phyloP scores from a whole-genome alignment of 495 filamentous ascomycete species.

The Platismatia glauca region DNA sequence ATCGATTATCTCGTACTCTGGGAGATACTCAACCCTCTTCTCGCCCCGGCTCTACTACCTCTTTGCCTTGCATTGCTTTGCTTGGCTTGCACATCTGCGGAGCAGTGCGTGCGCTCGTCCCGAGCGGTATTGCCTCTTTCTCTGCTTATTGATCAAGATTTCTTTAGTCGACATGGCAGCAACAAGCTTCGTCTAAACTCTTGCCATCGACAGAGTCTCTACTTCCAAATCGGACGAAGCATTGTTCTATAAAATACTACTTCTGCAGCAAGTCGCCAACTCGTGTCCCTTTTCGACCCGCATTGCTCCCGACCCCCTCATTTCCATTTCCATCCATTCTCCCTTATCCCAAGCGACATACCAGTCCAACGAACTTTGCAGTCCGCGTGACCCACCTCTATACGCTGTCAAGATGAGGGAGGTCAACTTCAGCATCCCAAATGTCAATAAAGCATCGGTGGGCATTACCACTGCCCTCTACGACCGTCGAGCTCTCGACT shows the following conservation, averaged over 20 bases:
- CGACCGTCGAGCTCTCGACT: constrained; percentile 92
- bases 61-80: not conserved
- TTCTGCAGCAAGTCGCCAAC: not conserved
- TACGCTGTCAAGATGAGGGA: constrained; percentile 68
- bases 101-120: constrained; percentile 1
- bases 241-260: not conserved
- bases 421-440: constrained; percentile 99
- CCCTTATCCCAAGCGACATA: not conserved
- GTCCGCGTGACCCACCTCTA: not conserved
- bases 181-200: constrained; percentile 1
- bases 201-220: not conserved
- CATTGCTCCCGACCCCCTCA: constrained; percentile 7
- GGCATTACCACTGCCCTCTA: constrained; percentile 98
- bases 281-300: not conserved
- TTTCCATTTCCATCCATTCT: constrained; percentile 2
- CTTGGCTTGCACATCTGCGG: constrained; percentile 1
- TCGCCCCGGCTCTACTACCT: not conserved
- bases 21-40: not conserved
- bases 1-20: not conserved
- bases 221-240: not conserved
- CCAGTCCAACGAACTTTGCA: not conserved
- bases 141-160: constrained; percentile 17
- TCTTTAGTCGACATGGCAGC: constrained; percentile 13
- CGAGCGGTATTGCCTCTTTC: constrained; percentile 2
- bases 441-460: constrained; percentile 99